phyloP scores from a whole-genome alignment of 2,329 filamentous ascomycete genomes.

The Fusarium bulbicola region DNA sequence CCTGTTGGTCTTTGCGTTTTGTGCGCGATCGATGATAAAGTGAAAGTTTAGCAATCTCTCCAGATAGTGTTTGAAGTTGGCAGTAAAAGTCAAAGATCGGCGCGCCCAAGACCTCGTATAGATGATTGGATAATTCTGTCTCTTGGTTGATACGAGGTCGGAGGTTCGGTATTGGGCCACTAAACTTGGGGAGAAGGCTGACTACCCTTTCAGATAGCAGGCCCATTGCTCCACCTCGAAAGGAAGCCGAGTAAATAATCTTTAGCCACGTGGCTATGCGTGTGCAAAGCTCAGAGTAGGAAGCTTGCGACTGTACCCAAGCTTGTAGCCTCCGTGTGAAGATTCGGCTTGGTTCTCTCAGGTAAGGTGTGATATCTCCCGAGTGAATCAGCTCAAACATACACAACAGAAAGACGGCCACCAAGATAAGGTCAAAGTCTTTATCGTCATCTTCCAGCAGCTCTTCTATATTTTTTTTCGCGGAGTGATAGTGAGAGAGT shows the following conservation, averaged over 20 bases:
- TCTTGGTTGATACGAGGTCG: neutral
- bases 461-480: neutral
- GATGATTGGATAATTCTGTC: neutral
- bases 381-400: neutral
- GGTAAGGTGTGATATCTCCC: neutral
- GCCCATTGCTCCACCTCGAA: neutral
- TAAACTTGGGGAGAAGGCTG: neutral
- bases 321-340: fast-evolving
- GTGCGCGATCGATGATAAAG: neutral
- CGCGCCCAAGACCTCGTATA: neutral
- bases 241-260: neutral
- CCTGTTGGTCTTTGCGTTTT: neutral
- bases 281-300: neutral
- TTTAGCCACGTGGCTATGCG: neutral
- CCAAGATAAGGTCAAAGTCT: neutral
- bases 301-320: neutral
- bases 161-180: neutral
- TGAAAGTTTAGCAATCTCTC: neutral
- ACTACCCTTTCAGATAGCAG: neutral
- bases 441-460: neutral
- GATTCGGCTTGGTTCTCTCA: neutral
- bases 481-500: neutral
- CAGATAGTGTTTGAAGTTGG: neutral
- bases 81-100: neutral
- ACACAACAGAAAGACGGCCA: neutral